phyloP scores from a whole-genome alignment of 139 green algal species.

The Haematococcus sp. region DNA sequence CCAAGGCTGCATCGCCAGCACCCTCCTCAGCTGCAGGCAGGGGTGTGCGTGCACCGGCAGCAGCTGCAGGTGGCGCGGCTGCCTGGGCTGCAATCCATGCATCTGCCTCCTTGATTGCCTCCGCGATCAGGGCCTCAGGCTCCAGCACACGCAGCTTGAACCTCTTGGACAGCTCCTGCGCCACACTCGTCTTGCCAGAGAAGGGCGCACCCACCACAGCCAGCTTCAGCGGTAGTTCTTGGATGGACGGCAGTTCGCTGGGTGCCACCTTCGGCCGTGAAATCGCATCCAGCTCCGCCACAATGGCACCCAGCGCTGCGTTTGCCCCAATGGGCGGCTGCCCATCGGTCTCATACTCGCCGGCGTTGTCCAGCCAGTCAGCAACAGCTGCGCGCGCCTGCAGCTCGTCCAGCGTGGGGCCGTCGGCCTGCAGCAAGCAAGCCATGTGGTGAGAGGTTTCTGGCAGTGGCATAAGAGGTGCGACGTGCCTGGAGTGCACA shows the following conservation, averaged over 20 bases:
- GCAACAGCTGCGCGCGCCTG: conserved; percentile 24
- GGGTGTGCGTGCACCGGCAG: background rate
- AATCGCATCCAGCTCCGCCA: conserved; percentile 27
- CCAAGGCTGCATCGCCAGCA: background rate
- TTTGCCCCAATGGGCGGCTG: conserved; percentile 33
- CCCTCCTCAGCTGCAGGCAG: conserved; percentile 8
- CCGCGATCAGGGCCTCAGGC: conserved; percentile 37
- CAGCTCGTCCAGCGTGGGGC: conserved; percentile 1
- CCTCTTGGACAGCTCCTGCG: conserved; percentile 39
- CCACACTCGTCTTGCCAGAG: conserved; percentile 60
- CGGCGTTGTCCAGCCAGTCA: conserved; percentile 43
- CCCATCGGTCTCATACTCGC: conserved; percentile 29
- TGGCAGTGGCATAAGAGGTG: no score
- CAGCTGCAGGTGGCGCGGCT: background rate
- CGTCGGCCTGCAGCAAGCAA: background rate
- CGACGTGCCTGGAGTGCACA: no score
- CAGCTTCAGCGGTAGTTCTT: conserved; percentile 46
- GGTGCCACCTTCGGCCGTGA: conserved; percentile 12
- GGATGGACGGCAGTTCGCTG: conserved; percentile 28
- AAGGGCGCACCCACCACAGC: conserved; percentile 62
- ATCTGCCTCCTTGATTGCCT: conserved; percentile 34
- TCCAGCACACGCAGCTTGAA: conserved; percentile 45
- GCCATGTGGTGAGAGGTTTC: no score
- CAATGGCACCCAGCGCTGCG: conserved; percentile 23
- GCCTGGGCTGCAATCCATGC: conserved; percentile 17